Percentiles rank a stretch among this genome's conserved stretches.
Evolutionary conservation across 2,329 filamentous ascomycete genomes (phyloP).

Genomic region (Blumeria hordei): DNA sequence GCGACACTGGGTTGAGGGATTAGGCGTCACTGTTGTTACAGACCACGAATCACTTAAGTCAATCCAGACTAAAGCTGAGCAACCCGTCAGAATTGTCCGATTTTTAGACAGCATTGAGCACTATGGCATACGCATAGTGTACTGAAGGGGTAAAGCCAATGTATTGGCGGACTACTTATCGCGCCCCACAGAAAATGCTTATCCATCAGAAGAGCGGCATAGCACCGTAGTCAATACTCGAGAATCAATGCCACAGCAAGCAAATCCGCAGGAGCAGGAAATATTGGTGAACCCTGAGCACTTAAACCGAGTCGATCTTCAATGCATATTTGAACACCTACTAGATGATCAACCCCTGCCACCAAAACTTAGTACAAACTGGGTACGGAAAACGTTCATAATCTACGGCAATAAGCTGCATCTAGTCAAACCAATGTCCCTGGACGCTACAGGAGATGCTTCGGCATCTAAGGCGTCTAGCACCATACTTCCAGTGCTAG

Average conservation of each 20-base stretch:
- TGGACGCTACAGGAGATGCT: background rate
- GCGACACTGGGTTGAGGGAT: background rate
- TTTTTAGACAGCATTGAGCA: background rate
- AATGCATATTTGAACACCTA: background rate
- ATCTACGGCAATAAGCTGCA: background rate
- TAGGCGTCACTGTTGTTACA: background rate
- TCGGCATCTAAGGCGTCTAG: background rate
- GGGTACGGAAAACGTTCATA: background rate
- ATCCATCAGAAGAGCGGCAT: background rate
- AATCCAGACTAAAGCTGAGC: background rate
- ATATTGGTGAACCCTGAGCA: background rate
- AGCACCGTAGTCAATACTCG: background rate
- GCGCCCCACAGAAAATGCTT: background rate
- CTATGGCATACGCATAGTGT: background rate
- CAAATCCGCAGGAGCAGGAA: background rate
- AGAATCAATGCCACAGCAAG: background rate
- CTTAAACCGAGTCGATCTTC: background rate
- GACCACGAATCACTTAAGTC: background rate
- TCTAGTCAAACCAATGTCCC: background rate
- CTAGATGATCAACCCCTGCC: background rate
- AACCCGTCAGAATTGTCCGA: background rate
- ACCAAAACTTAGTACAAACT: background rate
- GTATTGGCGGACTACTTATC: too few relatives aligned
- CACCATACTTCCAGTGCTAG: background rate
- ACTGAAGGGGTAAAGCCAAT: background rate